Base-by-base conservation (phyloP, 1,284 basidiomycete species). In the Ustilago bromivora region DNA sequence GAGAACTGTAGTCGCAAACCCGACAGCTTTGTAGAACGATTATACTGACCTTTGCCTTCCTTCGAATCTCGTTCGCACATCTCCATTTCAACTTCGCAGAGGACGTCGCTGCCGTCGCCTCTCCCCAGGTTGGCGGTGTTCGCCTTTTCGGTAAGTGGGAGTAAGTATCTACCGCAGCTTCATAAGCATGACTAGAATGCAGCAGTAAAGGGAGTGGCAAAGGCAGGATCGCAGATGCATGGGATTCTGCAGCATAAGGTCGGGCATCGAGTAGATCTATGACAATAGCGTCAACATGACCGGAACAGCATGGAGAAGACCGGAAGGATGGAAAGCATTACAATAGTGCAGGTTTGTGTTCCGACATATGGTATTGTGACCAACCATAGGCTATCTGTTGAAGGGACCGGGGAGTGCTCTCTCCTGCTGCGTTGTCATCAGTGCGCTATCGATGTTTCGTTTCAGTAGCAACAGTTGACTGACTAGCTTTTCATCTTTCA, bases 141-240 rank as follows among this genome's bases (percentile, higher is more conserved):
- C 83, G 84, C 64, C 83, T 84, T 60, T 84, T 86, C 66, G 79
- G 74, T 71, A 84, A 82, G 76, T 85, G 82, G 76, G 82, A 79
- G 80, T 82, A 76, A 80, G 80, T 82, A 77, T 68, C 32, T 36
- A 41, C 51, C 60, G 36, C 32, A 40, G 32, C 38, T 19, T 40
- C 32, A 28, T 28, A 28, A 28, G 49, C 8, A 34, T 47, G 40
- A 46, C 51, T 31, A 23, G 7, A 38, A 70, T 61, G 56, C 17
- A 66, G 61, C 57, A 64, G 66, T 57, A 61, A 41, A 38, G 46
- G 38, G 8, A 15, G 2, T 51, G 1, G 46, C 43, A 56, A 38
- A 19, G 51, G 19, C 12, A 6, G 57, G 36, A n/a, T 34, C n/a
- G n/a, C 11, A 47, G 49, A 7, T 12, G 49, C 49, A 34, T 19